These are phyloP conservation scores for Blumeriella jaapii DNA, from an alignment of 2,329 filamentous ascomycete species.

Conservation along the genomic window DNA sequence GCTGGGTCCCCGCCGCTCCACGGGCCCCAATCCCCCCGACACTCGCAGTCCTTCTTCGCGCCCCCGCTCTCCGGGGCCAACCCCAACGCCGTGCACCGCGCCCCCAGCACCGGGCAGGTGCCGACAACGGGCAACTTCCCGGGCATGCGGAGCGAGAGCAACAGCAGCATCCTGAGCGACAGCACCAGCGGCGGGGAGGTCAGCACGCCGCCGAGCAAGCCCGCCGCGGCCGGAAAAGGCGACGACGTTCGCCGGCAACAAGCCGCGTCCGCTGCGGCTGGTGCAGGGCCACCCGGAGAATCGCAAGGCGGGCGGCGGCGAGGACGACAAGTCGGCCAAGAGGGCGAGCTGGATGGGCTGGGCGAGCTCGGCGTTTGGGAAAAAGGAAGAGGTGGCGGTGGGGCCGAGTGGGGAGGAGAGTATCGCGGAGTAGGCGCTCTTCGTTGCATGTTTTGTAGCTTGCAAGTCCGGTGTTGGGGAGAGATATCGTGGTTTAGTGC, in stretches of 20 bases:
- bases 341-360: constrained; percentile 55
- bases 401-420: constrained; percentile 10
- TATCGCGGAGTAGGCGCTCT: constrained; percentile 19
- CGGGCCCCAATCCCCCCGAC: constrained; percentile 40
- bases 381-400: constrained; percentile 20
- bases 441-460: no score
- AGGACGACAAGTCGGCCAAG: constrained; percentile 41
- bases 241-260: constrained; percentile 52
- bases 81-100: constrained; percentile 40
- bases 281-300: constrained; percentile 63
- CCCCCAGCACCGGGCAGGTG: constrained; percentile 37
- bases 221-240: constrained; percentile 43
- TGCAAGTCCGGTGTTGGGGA: no score
- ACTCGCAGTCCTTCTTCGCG: constrained; percentile 53
- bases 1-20: constrained; percentile 45
- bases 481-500: no score
- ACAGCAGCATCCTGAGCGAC: constrained; percentile 46
- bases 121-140: constrained; percentile 54
- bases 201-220: constrained; percentile 37
- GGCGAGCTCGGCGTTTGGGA: constrained; percentile 43
- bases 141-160: constrained; percentile 41
- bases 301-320: constrained; percentile 26
- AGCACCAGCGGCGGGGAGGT: constrained; percentile 53
- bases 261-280: constrained; percentile 73
- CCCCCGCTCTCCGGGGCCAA: constrained; percentile 38